Evolutionary conservation across 768 basidiomycete species (phyloP).

Genomic region (Tremella fuciformis): DNA sequence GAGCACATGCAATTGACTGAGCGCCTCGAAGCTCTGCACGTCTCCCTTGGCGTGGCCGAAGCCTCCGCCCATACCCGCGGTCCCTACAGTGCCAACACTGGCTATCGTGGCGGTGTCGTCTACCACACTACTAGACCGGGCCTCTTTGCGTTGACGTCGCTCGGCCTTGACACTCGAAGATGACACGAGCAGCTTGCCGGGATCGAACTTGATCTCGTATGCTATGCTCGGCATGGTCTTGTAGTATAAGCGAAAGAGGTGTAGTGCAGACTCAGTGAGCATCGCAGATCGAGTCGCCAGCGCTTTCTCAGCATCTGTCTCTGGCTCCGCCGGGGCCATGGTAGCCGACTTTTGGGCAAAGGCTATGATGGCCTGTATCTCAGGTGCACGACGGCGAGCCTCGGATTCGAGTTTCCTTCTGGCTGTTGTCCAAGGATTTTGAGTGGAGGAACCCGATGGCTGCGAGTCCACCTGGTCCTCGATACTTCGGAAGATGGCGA

Average conservation of each 20-base stretch:
- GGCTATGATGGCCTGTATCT: constrained; percentile 78
- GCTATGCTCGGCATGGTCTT: constrained; percentile 68
- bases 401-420: constrained; percentile 71
- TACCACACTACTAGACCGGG: constrained; percentile 45
- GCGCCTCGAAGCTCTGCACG: constrained; percentile 57
- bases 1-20: constrained; percentile 74
- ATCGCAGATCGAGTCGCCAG: constrained; percentile 52
- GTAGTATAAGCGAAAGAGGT: constrained; percentile 83
- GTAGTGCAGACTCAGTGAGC: constrained; percentile 72
- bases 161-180: constrained; percentile 54
- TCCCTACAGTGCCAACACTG: constrained; percentile 44
- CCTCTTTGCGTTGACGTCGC: constrained; percentile 47
- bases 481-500: constrained; percentile 57
- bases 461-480: constrained; percentile 62
- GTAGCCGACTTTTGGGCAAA: constrained; percentile 65
- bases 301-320: constrained; percentile 51
- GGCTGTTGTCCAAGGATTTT: constrained; percentile 64
- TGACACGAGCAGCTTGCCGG: constrained; percentile 67
- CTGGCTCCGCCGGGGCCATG: constrained; percentile 52
- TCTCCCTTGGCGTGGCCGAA: constrained; percentile 51
- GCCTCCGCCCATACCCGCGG: constrained; percentile 51
- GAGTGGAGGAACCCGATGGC: constrained; percentile 56
- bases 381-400: constrained; percentile 71
- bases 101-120: constrained; percentile 42
- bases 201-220: constrained; percentile 78